Base-by-base conservation (phyloP, 345 rosid species). In the Cardamine occulta region DNA sequence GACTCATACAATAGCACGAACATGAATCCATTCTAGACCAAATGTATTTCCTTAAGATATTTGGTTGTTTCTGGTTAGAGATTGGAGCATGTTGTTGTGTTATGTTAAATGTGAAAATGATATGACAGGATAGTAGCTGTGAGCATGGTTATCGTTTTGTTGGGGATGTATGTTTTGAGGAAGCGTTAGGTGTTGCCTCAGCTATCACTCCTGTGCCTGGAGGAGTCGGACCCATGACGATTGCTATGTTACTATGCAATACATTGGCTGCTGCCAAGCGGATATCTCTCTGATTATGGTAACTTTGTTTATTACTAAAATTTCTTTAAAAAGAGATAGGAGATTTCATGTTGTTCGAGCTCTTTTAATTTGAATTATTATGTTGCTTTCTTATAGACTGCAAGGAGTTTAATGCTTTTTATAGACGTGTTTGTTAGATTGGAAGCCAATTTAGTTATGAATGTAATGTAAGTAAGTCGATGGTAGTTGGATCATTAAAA, bases 181-280 rank as follows among this genome's bases (percentile, higher is more conserved):
- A 91, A 84, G 96, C 96, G 9, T 74, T 83, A 79, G 83, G 84
- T 66, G 85, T 94, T 34, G 97, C 86, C 8, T 85, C 93, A 0
- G 96, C 89, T 29, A 80, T 94, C 23, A 90, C 97, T 9, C 97
- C 97, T 18, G 98, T 94, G 8, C 98, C 98, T 6, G 97, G 96
- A 72, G 96, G 97, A 79, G 93, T 91, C 4, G 94, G 96, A 51
- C 97, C 96, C 14, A 85, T 89, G 97, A 91, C 98, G 8, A 85
- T 95, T n/a, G 91, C 93, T 61, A 91, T 91, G 99, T 85, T 95
- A 12, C 83, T 91, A 23, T 86, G 87, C 53, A 92, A 90, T 71
- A 89, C 97, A 7, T 86, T 88, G 10, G 97, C 87, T 66, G 83
- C 97, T 65, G 97, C 98, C 40, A 87, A 87, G 73, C 79, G 90